These are phyloP conservation scores for Ophiostoma sp. DNA, from an alignment of 2,329 filamentous ascomycete species.

Conservation along the genomic window DNA sequence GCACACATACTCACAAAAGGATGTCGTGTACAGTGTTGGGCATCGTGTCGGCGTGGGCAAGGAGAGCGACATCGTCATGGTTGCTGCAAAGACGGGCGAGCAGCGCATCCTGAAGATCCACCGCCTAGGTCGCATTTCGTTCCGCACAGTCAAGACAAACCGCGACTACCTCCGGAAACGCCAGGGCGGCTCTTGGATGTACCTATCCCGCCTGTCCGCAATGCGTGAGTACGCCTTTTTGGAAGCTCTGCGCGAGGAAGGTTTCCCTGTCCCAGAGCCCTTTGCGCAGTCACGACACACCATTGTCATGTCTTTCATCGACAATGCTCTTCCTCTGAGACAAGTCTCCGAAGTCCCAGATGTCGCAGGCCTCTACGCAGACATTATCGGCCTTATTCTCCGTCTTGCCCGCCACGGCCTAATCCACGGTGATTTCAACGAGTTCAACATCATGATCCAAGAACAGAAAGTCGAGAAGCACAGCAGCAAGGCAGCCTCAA, in stretches of 20 bases:
- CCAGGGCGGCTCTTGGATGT: conserved; percentile 85
- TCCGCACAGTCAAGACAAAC: conserved; percentile 92
- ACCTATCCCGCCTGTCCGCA: conserved; percentile 86
- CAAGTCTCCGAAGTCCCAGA: conserved; percentile 81
- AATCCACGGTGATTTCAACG: conserved; percentile 98
- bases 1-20: conserved; percentile 75
- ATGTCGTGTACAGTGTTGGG: conserved; percentile 83
- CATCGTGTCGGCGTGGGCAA: conserved; percentile 95
- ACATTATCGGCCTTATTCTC: conserved; percentile 81
- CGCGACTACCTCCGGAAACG: conserved; percentile 83
- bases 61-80: conserved; percentile 94
- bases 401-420: conserved; percentile 77
- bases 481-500: neutral
- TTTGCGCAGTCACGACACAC: conserved; percentile 88
- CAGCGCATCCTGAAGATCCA: conserved; percentile 94
- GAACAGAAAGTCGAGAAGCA: conserved; percentile 41
- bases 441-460: conserved; percentile 95
- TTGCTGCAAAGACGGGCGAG: conserved; percentile 69
- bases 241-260: conserved; percentile 74
- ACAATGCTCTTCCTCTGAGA: conserved; percentile 86
- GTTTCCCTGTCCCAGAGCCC: conserved; percentile 84
- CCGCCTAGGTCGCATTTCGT: conserved; percentile 88
- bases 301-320: conserved; percentile 89
- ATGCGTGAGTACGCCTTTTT: conserved; percentile 95
- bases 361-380: conserved; percentile 80